Base-by-base conservation (phyloP, 2,329 filamentous ascomycete genomes). In the Aspergillus intermedius region DNA sequence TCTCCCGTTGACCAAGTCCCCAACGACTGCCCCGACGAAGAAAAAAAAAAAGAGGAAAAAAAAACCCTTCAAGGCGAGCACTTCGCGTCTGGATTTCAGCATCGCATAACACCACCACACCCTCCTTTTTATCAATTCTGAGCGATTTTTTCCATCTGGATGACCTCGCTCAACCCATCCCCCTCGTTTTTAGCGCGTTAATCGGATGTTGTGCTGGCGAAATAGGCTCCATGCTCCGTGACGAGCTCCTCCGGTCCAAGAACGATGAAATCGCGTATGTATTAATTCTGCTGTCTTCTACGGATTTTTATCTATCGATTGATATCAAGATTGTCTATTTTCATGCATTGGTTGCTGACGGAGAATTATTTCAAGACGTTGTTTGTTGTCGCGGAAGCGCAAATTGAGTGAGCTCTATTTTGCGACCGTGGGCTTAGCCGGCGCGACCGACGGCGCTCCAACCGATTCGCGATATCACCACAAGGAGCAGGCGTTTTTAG, bases 341-440 rank as follows among this genome's bases (percentile, higher is more conserved):
- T 43, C 22, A 28, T 17, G 23, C n/a, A 19, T 28, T 60, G 54
- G 66, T 58, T 30, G 64, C 68, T 71, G 55, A 71, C 59, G 60
- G 59, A 50, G 52, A 61, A 57, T 69, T 67, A 57, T 61, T 13
- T 40, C 17, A 45, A 76, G 73, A 68, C 69, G 66, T 65, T 75
- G 74, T 79, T 81, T 87, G 77, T 80, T 79, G 72, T 88, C 87
- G 78, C 86, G 88, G 73, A 93, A 94, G 81, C 84, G 88, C 72
- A 94, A 94, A 78, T 80, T 95, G 68, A 85, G 86, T 69, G 87
- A 93, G 75, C 80, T 95, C 62, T 95, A 87, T 76, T 81, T 87
- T 78, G 84, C 87, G 76, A 86, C 86, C 69, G 82, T 84, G 67
- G 69, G 77, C 56, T 67, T 74, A 59, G 61, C 66, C 58, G 64